Percentiles rank a stretch among this genome's conserved stretches.
Evolutionary conservation across 768 basidiomycete genomes (phyloP).

Genomic region (Suillus americanus): DNA sequence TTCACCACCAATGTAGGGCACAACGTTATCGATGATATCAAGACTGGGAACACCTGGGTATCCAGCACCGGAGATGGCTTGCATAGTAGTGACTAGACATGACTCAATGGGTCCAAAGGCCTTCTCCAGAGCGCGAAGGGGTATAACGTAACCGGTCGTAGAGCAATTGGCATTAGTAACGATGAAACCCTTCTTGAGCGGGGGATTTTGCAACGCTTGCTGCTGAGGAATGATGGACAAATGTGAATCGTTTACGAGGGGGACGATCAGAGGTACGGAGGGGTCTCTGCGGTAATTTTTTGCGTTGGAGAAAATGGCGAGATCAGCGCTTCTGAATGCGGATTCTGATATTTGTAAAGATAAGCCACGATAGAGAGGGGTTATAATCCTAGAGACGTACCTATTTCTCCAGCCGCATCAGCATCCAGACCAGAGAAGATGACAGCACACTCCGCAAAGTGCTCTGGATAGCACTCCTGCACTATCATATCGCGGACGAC

Average conservation of each 20-base stretch:
- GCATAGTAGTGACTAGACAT: slow-evolving; percentile 92
- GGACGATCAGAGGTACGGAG: slow-evolving; percentile 91
- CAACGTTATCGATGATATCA: slow-evolving; percentile 94
- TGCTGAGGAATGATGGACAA: slow-evolving; percentile 85
- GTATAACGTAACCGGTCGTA: slow-evolving; percentile 89
- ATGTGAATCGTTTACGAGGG: slow-evolving; percentile 90
- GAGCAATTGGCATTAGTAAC: slow-evolving; percentile 99
- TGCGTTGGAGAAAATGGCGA: slow-evolving; percentile 95
- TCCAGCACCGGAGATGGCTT: slow-evolving; percentile 97
- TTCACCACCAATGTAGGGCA: slow-evolving; percentile 92
- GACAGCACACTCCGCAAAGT: slow-evolving; percentile 79
- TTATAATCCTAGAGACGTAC: slow-evolving; percentile 38
- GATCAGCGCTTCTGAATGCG: slow-evolving; percentile 82
- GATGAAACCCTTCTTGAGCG: slow-evolving; percentile 84
- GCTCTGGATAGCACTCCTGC: slow-evolving; percentile 70
- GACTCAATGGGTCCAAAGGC: slow-evolving; percentile 94
- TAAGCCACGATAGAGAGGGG: background rate
- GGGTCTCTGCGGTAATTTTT: slow-evolving; percentile 95
- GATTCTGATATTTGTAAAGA: slow-evolving; percentile 52
- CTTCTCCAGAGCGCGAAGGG: slow-evolving; percentile 86
- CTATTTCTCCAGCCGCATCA: slow-evolving; percentile 93
- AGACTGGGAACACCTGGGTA: slow-evolving; percentile 91
- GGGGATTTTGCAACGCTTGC: slow-evolving; percentile 62
- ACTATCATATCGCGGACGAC: slow-evolving; percentile 58
- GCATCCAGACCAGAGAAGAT: slow-evolving; percentile 97